Evolutionary conservation across 768 basidiomycete species (phyloP).

Genomic region (Hortiboletus campestris): DNA sequence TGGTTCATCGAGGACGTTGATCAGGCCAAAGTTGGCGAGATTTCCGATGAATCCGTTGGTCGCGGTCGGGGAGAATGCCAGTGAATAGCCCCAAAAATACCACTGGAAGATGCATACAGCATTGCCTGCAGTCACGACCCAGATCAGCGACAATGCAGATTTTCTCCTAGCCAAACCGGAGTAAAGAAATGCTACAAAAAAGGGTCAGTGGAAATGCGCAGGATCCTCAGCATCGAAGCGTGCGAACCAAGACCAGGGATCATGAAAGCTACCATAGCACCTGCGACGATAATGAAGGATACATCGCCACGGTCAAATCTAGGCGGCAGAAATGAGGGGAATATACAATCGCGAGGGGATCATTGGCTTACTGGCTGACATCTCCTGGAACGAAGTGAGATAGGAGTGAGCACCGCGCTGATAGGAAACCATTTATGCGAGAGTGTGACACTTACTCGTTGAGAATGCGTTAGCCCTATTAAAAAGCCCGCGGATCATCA

Average conservation of each 20-base stretch:
- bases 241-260: conserved; percentile 65
- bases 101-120: conserved; percentile 78
- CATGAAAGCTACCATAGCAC: conserved; percentile 75
- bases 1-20: conserved; percentile 65
- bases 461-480: not conserved
- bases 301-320: conserved; percentile 74
- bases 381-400: conserved; percentile 20
- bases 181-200: conserved; percentile 60
- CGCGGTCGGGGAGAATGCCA: conserved; percentile 78
- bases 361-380: conserved; percentile 26
- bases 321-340: not conserved
- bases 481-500: conserved; percentile 8
- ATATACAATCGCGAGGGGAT: not conserved
- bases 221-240: not conserved
- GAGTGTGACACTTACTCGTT: conserved; percentile 12
- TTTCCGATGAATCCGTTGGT: conserved; percentile 79
- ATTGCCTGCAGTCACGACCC: conserved; percentile 71
- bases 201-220: not conserved
- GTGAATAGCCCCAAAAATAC: conserved; percentile 81
- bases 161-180: conserved; percentile 72
- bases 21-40: conserved; percentile 74
- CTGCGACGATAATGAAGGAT: conserved; percentile 65
- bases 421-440: conserved; percentile 2
- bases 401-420: conserved; percentile 2
- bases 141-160: conserved; percentile 68